Base-by-base conservation (phyloP, 805 yeast species). In the Myxozyma neotropica region DNA sequence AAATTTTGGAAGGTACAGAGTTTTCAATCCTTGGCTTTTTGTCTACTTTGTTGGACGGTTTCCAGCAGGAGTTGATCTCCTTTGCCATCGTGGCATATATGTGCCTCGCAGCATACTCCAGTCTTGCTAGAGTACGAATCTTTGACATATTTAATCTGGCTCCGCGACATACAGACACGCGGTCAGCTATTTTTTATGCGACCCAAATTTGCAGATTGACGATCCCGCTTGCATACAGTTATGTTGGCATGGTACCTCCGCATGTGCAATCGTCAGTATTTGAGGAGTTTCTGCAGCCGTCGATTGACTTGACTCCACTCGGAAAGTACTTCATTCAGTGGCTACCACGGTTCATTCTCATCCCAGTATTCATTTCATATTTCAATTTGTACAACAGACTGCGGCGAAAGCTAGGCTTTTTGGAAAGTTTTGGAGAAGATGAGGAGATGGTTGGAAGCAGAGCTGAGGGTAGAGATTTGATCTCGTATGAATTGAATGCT, bases 171-270 rank as follows among this genome's bases (percentile, higher is more conserved):
- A 85, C 93, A 0, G 93, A 87, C 69, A 86, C 89, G 0, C 87
- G 88, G 0, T 84, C 89, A 15, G 80, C 87, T 23, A 79, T 89
- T 35, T 89, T 89, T 70, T 89, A 88, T 71, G 83, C 91, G 21
- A 86, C 88, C 68, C 89, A 89, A 68, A 84, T 89, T 19, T 87
- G 92, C 53, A 83, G 96, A 63, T 76, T 89, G 70, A 88, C 96
- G 0, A 85, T 89, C 12, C 96, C 96, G 10, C 76, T 89, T 63
- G 83, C 89, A 26, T 89, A 87, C 74, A 89, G 89, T 73, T 89
- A 87, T 70, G 72, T 89, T 57, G 87, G 88, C 52, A 75, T 89
- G 55, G 79, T 86, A 58, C 78, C 83, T 1, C 50, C 50, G 5
- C 74, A 85, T 27, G 75, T 72, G 24, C 75, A 81, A 2, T 29